Evolutionary conservation across 1,284 basidiomycete species (phyloP).

Genomic region (Ganoderma boninense): DNA sequence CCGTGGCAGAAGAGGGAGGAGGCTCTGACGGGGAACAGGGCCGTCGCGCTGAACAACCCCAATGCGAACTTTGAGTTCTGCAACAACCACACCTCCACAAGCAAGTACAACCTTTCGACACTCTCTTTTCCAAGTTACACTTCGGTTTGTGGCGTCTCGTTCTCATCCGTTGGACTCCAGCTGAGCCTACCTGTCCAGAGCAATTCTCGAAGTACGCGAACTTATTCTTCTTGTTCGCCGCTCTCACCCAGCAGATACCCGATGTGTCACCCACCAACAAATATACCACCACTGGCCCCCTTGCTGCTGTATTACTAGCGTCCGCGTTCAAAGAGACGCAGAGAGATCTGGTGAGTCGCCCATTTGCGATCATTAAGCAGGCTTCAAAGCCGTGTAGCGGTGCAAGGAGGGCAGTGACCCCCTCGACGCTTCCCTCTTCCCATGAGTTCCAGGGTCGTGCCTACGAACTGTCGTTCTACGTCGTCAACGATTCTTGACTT

Average conservation of each 20-base stretch:
- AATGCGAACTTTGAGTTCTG: constrained; percentile 72
- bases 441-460: background rate
- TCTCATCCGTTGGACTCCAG: background rate
- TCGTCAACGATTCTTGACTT: constrained; percentile 85
- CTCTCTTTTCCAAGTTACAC: constrained; percentile 95
- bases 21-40: constrained; percentile 67
- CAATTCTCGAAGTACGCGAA: constrained; percentile 99
- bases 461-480: constrained; percentile 43
- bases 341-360: constrained; percentile 81
- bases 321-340: constrained; percentile 98
- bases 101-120: constrained; percentile 90
- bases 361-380: constrained; percentile 29
- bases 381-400: background rate
- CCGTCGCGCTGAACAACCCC: constrained; percentile 78
- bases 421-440: background rate
- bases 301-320: constrained; percentile 89
- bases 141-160: constrained; percentile 63
- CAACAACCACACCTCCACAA: constrained; percentile 92
- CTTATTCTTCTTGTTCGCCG: constrained; percentile 98
- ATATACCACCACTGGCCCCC: constrained; percentile 95
- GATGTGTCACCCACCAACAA: constrained; percentile 96
- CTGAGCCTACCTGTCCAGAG: constrained; percentile 56
- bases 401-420: background rate
- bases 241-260: constrained; percentile 98
- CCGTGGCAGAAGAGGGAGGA: constrained; percentile 80